Conservation (phyloP, 2,329 filamentous ascomycete species). For the Aspergillus sp. region DNA sequence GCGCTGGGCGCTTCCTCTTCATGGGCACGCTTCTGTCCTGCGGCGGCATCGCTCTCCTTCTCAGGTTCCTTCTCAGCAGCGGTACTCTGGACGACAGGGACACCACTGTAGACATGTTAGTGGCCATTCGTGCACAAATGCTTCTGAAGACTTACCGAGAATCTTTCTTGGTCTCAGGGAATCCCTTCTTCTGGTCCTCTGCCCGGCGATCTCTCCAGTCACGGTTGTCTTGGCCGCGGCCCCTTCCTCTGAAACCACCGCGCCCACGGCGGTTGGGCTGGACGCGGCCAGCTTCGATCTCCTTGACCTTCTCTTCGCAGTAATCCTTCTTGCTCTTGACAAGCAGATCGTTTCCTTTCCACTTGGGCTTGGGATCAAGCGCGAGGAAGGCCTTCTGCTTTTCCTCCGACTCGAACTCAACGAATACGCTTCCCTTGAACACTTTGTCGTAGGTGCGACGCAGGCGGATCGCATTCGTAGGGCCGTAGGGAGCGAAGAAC, state of each 20-base stretch:
- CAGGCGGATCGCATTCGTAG: conserved; percentile 74
- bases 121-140: conserved; percentile 1
- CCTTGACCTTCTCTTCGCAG: conserved; percentile 63
- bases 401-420: conserved; percentile 78
- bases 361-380: conserved; percentile 71
- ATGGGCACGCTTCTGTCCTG: conserved; percentile 38
- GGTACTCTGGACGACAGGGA: conserved; percentile 35
- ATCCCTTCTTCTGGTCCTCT: conserved; percentile 36
- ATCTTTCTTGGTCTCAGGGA: conserved; percentile 32
- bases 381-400: conserved; percentile 69
- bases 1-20: conserved; percentile 35
- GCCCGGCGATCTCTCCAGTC: conserved; percentile 38
- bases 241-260: conserved; percentile 37
- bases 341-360: conserved; percentile 67
- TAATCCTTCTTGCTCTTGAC: conserved; percentile 87
- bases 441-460: conserved; percentile 61
- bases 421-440: conserved; percentile 96
- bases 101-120: conserved; percentile 27
- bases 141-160: conserved; percentile 26
- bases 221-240: conserved; percentile 21
- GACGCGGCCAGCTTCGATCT: conserved; percentile 62
- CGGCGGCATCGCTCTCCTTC: conserved; percentile 8
- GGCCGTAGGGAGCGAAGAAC: conserved; percentile 75
- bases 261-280: conserved; percentile 46
- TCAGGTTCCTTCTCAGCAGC: conserved; percentile 14